Evolutionary conservation across 2,329 filamentous ascomycete species (phyloP).

Genomic region (Sphaerostilbella broomeana): DNA sequence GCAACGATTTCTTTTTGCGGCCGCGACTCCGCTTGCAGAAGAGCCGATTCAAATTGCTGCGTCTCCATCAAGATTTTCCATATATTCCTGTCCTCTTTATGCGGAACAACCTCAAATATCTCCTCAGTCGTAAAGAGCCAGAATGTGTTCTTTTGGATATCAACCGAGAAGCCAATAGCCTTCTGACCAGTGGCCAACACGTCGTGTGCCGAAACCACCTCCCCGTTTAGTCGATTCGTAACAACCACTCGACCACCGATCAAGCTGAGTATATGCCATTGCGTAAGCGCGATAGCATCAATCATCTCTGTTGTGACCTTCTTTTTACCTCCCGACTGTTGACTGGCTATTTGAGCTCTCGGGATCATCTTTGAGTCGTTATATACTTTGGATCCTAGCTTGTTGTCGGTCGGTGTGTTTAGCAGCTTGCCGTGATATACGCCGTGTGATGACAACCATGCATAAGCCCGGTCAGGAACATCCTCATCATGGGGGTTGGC

Average conservation of each 20-base stretch:
- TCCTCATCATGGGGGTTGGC: conserved; percentile 48
- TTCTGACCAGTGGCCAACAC: conserved; percentile 75
- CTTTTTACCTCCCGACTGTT: conserved; percentile 58
- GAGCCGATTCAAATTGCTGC: conserved; percentile 81
- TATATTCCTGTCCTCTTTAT: conserved; percentile 83
- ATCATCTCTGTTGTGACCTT: conserved; percentile 65
- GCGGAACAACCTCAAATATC: conserved; percentile 88
- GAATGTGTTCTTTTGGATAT: conserved; percentile 91
- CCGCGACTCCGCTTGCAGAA: conserved; percentile 74
- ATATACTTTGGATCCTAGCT: conserved; percentile 69
- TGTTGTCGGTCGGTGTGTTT: conserved; percentile 49
- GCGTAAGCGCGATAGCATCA: conserved; percentile 74
- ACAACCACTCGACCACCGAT: conserved; percentile 78
- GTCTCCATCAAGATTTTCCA: conserved; percentile 90
- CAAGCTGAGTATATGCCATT: conserved; percentile 86
- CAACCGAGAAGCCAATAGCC: conserved; percentile 77
- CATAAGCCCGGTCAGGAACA: conserved; percentile 68
- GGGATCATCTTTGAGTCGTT: conserved; percentile 71
- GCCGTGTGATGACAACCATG: conserved; percentile 84
- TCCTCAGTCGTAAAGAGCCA: conserved; percentile 91
- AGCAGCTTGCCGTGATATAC: conserved; percentile 80
- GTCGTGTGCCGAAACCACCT: conserved; percentile 78
- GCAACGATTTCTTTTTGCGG: conserved; percentile 86
- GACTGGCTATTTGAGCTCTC: conserved; percentile 63
- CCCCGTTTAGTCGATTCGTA: conserved; percentile 79